Evolutionary conservation across 164 flowering plant genomes (phyloP).

Genomic region (Kalanchoe fedtschenkoi): DNA sequence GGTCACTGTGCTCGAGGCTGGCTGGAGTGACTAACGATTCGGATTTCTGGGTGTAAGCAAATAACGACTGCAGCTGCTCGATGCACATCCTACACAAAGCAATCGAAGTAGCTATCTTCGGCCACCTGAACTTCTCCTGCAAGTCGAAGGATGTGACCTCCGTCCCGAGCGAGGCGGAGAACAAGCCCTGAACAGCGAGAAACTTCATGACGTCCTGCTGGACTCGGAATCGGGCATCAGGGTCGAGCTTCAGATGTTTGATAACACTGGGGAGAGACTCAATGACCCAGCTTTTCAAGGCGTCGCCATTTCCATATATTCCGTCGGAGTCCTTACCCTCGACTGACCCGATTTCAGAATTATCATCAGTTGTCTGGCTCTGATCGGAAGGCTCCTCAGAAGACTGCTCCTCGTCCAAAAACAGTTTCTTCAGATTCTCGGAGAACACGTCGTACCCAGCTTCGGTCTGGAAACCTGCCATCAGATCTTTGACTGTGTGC

Average conservation of each 20-base stretch:
- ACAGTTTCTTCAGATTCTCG: conserved; percentile 60
- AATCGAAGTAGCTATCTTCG: conserved; percentile 66
- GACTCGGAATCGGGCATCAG: conserved; percentile 50
- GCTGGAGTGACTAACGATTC: conserved; percentile 29
- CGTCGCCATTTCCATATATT: conserved; percentile 35
- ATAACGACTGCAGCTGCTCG: conserved; percentile 72
- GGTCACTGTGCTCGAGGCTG: conserved; percentile 55
- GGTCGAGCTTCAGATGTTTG: conserved; percentile 57
- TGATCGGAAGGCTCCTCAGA: conserved; percentile 89
- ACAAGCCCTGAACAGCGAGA: conserved; percentile 85
- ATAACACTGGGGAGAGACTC: conserved; percentile 65
- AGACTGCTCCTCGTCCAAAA: conserved; percentile 63
- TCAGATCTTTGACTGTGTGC: conserved; percentile 55
- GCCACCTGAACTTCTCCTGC: conserved; percentile 88
- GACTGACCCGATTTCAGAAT: conserved; percentile 63
- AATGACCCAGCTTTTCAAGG: conserved; percentile 69
- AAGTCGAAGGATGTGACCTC: conserved; percentile 94
- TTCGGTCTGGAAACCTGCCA: conserved; percentile 57
- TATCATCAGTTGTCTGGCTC: conserved; percentile 92
- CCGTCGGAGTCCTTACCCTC: conserved; percentile 62
- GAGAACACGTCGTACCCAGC: conserved; percentile 69
- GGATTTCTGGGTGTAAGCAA: conserved; percentile 72
- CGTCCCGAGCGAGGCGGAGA: conserved; percentile 83
- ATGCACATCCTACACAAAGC: conserved; percentile 63
- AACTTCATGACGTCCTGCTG: conserved; percentile 83